Percentiles rank a stretch among this genome's conserved stretches.
These are phyloP conservation scores for Corinectria fuckeliana DNA, from an alignment of 2,329 filamentous ascomycete species.

Conservation along the genomic window DNA sequence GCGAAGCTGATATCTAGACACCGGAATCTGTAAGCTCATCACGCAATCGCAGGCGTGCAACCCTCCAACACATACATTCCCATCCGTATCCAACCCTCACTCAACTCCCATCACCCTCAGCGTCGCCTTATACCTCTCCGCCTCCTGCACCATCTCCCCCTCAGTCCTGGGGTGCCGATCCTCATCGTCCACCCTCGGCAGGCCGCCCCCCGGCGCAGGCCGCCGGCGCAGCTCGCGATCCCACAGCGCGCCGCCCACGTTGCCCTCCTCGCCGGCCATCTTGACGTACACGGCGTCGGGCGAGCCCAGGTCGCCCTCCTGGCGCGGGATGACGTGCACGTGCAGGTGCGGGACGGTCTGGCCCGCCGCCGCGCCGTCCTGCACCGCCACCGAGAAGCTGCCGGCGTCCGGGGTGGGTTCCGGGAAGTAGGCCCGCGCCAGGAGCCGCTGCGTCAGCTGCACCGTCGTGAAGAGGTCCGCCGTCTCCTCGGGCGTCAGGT, in stretches of 20 bases:
- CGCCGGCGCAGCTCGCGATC: conserved; percentile 51
- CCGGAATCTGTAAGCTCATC: not conserved
- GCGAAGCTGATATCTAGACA: not conserved
- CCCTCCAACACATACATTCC: not conserved
- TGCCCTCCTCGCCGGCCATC: conserved; percentile 84
- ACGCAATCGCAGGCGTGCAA: conserved; percentile 1
- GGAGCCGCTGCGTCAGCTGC: conserved; percentile 79
- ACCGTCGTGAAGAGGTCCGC: conserved; percentile 87
- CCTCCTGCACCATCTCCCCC: conserved; percentile 83
- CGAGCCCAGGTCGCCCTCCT: conserved; percentile 57
- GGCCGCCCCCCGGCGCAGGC: conserved; percentile 60
- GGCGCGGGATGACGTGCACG: conserved; percentile 85
- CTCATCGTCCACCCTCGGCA: conserved; percentile 75
- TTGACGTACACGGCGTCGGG: conserved; percentile 79
- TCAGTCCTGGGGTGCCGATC: conserved; percentile 69
- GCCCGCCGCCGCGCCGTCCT: conserved; percentile 88
- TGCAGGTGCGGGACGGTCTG: conserved; percentile 96
- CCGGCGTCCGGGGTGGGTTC: conserved; percentile 64
- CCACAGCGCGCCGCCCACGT: conserved; percentile 75
- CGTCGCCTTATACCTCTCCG: conserved; percentile 65
- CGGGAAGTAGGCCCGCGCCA: conserved; percentile 64
- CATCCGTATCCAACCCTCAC: conserved; percentile 5
- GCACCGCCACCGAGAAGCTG: conserved; percentile 92
- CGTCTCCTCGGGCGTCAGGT: conserved; percentile 75
- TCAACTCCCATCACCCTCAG: conserved; percentile 51